Percentiles rank a stretch among this genome's conserved stretches.
These are phyloP conservation scores for Aspergillus fumigatiaffinis DNA, from an alignment of 2,329 filamentous ascomycete species.

Conservation along the genomic window DNA sequence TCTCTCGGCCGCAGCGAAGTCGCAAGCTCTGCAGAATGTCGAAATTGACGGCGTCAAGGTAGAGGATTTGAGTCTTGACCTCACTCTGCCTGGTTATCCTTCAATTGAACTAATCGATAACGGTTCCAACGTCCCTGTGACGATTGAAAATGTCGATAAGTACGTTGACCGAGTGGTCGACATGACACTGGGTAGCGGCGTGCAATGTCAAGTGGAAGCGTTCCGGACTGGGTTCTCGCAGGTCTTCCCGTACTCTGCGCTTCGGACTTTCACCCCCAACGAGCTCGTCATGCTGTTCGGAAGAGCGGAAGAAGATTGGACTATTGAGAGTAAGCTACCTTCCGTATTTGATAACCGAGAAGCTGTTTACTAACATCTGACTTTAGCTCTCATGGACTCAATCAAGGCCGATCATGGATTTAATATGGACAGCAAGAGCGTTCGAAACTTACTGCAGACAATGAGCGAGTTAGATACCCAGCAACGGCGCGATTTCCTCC, in stretches of 20 bases:
- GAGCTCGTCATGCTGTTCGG: conserved; percentile 95
- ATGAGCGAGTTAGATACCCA: conserved; percentile 80
- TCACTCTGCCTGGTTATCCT: conserved; percentile 88
- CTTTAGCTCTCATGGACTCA: conserved; percentile 83
- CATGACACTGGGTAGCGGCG: conserved; percentile 83
- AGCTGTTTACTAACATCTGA: conserved; percentile 23
- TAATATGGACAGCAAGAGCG: conserved; percentile 96
- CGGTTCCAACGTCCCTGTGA: conserved; percentile 71
- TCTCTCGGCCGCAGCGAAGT: conserved; percentile 67
- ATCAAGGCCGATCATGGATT: conserved; percentile 98
- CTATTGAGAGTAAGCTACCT: conserved; percentile 76
- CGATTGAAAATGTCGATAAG: conserved; percentile 82
- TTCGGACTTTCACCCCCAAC: conserved; percentile 90
- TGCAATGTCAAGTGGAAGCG: conserved; percentile 82
- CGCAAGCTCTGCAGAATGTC: conserved; percentile 64
- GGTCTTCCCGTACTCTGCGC: conserved; percentile 90
- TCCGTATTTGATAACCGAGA: background rate
- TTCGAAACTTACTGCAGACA: conserved; percentile 84
- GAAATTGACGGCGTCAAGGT: conserved; percentile 71
- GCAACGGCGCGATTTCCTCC: conserved; percentile 86
- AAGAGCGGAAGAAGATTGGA: conserved; percentile 91
- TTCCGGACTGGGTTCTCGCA: conserved; percentile 90
- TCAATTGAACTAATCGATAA: conserved; percentile 74
- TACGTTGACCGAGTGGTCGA: conserved; percentile 91
- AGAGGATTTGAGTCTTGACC: conserved; percentile 87